phyloP scores from a whole-genome alignment of 371 early-diverging fungal species.

The Apophysomyces elegans region DNA sequence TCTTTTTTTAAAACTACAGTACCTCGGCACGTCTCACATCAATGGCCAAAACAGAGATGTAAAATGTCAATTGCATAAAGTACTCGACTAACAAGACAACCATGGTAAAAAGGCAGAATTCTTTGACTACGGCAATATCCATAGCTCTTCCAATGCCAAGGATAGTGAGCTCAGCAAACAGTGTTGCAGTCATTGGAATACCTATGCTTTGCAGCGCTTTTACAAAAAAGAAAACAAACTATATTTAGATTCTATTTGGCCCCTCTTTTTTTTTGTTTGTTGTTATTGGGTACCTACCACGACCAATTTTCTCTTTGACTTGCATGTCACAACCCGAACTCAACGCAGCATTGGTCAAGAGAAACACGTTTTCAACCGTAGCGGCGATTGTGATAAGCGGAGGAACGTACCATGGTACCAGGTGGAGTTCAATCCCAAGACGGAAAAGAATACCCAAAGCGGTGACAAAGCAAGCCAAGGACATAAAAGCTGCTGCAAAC shows the following conservation, averaged over 20 bases:
- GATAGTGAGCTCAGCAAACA: constrained; percentile 58
- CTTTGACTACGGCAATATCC: constrained; percentile 62
- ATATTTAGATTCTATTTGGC: constrained; percentile 1
- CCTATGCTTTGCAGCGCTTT: constrained; percentile 65
- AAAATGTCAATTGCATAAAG: constrained; percentile 74
- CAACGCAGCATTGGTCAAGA: constrained; percentile 72
- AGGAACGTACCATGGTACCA: constrained; percentile 55
- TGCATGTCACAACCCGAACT: constrained; percentile 69
- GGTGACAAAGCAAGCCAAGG: constrained; percentile 32
- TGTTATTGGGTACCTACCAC: constrained; percentile 36
- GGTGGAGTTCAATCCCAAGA: constrained; percentile 17
- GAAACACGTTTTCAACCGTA: constrained; percentile 75
- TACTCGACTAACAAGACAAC: constrained; percentile 72
- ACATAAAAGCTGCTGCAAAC: constrained; percentile 58
- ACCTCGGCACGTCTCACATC: constrained; percentile 79
- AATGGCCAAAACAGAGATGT: constrained; percentile 70
- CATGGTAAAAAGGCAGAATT: constrained; percentile 72
- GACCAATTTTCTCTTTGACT: constrained; percentile 71
- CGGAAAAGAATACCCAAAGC: constrained; percentile 30
- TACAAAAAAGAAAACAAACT: constrained; percentile 1
- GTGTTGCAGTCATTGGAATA: constrained; percentile 59
- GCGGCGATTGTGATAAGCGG: constrained; percentile 70
- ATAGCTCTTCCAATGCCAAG: constrained; percentile 59
- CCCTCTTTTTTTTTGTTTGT: constrained; percentile 4
- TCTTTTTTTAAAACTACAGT: constrained; percentile 16